phyloP scores from a whole-genome alignment of 2,329 filamentous ascomycete species.

The Exophiala xenobiotica region DNA sequence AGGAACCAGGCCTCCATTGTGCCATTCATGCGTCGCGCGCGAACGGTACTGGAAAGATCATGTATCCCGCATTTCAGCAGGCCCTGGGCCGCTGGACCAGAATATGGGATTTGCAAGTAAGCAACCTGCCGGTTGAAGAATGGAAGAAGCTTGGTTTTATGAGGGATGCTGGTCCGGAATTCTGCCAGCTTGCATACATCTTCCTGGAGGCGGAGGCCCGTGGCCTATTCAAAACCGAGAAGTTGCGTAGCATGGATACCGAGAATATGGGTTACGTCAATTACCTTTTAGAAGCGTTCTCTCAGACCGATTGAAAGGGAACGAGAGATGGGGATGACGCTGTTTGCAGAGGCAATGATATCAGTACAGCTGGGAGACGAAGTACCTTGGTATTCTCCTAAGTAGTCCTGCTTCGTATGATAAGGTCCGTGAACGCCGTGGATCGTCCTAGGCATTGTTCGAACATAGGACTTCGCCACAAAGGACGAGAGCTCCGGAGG shows the following conservation, averaged over 20 bases:
- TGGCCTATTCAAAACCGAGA: conserved; percentile 1
- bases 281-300: conserved; percentile 2
- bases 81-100: conserved; percentile 3
- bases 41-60: neutral
- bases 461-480: no score
- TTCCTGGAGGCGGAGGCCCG: conserved; percentile 1
- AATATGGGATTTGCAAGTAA: conserved; percentile 1
- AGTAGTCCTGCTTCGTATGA: no score
- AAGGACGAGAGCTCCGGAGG: no score
- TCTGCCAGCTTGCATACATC: conserved; percentile 3
- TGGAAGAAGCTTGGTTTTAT: conserved; percentile 6
- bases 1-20: conserved; percentile 1
- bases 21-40: conserved; percentile 3
- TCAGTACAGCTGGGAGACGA: no score
- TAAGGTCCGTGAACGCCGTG: no score
- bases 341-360: neutral
- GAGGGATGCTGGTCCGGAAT: conserved; percentile 2
- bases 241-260: conserved; percentile 3
- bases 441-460: no score
- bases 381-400: no score
- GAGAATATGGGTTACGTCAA: conserved; percentile 2
- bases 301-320: neutral
- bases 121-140: conserved; percentile 1
- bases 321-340: neutral
- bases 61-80: conserved; percentile 1